Percentiles rank a stretch among this genome's conserved stretches.
Conservation (phyloP, 1,284 basidiomycete species). For the Microbotryomycetes sp. region DNA sequence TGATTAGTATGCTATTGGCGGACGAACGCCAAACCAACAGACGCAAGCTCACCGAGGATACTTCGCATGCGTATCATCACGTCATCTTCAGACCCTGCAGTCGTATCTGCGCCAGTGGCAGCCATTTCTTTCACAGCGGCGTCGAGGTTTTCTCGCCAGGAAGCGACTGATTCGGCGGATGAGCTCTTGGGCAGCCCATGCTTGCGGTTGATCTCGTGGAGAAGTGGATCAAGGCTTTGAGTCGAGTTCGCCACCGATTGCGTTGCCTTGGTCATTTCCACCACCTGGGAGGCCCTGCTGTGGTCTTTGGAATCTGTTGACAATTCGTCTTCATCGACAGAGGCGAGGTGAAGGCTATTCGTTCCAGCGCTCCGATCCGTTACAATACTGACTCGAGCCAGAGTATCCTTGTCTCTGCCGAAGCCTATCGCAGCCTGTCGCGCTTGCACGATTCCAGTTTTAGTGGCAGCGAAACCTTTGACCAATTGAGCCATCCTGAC, state of each 20-base stretch:
- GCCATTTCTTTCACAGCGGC: slow-evolving; percentile 1
- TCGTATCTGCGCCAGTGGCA: slow-evolving; percentile 6
- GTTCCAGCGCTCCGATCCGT: background rate
- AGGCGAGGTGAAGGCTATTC: background rate
- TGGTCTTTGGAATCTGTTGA: background rate
- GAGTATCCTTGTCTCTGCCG: slow-evolving; percentile 5
- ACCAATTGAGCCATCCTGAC: slow-evolving; percentile 18
- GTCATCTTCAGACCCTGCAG: slow-evolving; percentile 14
- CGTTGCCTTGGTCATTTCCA: background rate
- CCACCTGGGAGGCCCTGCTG: background rate
- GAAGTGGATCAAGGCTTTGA: background rate
- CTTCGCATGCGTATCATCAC: slow-evolving; percentile 25
- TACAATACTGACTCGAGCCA: background rate
- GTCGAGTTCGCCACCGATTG: background rate
- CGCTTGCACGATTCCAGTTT: background rate
- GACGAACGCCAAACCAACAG: background rate
- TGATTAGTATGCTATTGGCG: background rate
- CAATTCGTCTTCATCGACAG: background rate
- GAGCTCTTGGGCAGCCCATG: slow-evolving; percentile 3
- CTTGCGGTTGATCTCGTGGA: background rate
- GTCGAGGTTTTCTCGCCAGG: slow-evolving; percentile 14
- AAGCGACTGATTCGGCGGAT: slow-evolving; percentile 14
- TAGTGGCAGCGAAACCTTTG: background rate
- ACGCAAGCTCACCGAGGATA: slow-evolving; percentile 15
- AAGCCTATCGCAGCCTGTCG: slow-evolving; percentile 1